A percentile compares a stretch with the other conserved stretches of the same genome.
These are phyloP conservation scores for Leccinum variabile DNA, from an alignment of 1,284 basidiomycete species.

Conservation along the genomic window DNA sequence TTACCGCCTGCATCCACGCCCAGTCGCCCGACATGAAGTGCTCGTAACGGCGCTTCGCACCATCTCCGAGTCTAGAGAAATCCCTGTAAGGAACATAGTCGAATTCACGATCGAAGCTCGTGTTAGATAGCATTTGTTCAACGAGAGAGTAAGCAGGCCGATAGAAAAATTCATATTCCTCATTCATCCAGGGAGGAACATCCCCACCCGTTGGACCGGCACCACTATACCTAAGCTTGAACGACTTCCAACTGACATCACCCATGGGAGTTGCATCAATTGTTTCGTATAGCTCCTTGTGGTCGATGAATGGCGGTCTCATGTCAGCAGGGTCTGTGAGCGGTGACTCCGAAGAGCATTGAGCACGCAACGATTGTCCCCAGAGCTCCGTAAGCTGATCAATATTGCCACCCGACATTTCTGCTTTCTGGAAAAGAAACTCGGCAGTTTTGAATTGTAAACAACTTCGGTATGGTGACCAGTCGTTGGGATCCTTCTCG, in stretches of 20 bases:
- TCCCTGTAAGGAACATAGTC: constrained; percentile 20
- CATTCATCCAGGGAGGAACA: not conserved
- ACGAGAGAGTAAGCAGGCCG: not conserved
- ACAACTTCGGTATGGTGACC: not conserved
- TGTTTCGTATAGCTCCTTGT: constrained; percentile 8
- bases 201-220: not conserved
- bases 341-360: too few relatives aligned
- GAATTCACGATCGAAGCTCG: constrained; percentile 15
- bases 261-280: constrained; percentile 13
- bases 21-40: constrained; percentile 15
- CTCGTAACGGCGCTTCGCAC: not conserved
- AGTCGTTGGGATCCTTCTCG: not conserved
- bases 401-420: not conserved
- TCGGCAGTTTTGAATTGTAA: not conserved
- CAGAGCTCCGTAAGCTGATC: constrained; percentile 2
- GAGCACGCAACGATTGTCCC: too few relatives aligned
- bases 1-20: constrained; percentile 1
- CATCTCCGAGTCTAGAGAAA: not conserved
- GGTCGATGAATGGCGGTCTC: constrained; percentile 4
- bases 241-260: too few relatives aligned
- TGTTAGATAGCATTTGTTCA: constrained; percentile 14
- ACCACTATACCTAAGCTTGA: too few relatives aligned
- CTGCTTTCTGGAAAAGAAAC: not conserved
- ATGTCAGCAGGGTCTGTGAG: too few relatives aligned
- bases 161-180: not conserved